Percentiles rank a stretch among this genome's conserved stretches.
Evolutionary conservation across 345 rosid species (phyloP).

Genomic region (Excoecaria agallocha): DNA sequence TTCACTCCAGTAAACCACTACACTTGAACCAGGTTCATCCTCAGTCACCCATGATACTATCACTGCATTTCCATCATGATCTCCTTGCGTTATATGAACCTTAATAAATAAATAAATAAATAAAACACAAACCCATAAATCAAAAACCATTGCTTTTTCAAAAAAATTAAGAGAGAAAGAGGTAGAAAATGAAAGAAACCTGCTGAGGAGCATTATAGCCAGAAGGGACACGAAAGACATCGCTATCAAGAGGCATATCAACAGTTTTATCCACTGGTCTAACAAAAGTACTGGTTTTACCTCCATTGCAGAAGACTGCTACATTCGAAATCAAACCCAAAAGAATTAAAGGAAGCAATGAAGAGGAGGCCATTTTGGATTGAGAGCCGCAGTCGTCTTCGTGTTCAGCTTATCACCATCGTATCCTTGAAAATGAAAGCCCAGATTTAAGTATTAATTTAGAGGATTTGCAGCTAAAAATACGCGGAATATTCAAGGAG

Average conservation of each 20-base stretch:
- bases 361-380: no score
- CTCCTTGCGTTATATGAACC: slow-evolving; percentile 48
- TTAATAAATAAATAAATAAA: slow-evolving; percentile 1
- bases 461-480: not conserved
- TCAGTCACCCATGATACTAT: slow-evolving; percentile 37
- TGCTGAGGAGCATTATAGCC: slow-evolving; percentile 94
- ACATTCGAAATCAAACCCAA: no score
- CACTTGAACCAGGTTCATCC: slow-evolving; percentile 4
- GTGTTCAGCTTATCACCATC: no score
- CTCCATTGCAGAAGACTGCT: no score
- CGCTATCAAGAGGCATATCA: no score
- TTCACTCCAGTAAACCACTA: slow-evolving; percentile 23
- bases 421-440: not conserved
- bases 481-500: slow-evolving; percentile 30
- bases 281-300: no score
- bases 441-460: not conserved
- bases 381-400: no score
- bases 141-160: not conserved
- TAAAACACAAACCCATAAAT: not conserved
- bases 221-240: slow-evolving; percentile 6
- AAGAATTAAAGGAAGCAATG: no score
- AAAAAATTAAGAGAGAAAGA: not conserved
- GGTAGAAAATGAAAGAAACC: slow-evolving; percentile 30
- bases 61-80: slow-evolving; percentile 22
- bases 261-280: no score